A percentile compares a stretch with the other conserved stretches of the same genome.
phyloP scores from a whole-genome alignment of 1,284 basidiomycete species.

The Pseudozyma sp. region DNA sequence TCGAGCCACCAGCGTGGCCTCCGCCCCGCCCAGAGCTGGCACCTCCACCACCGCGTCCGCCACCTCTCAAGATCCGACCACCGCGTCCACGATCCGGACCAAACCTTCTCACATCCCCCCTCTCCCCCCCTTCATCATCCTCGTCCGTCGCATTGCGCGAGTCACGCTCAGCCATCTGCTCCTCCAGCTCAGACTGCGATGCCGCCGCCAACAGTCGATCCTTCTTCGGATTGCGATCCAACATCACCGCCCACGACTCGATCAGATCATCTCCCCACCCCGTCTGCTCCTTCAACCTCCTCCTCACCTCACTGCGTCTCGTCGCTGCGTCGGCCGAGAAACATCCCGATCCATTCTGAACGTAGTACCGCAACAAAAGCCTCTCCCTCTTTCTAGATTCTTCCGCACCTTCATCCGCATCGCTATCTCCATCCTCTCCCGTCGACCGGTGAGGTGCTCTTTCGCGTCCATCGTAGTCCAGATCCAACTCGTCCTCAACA shows the following conservation, averaged over 20 bases:
- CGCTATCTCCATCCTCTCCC: constrained; percentile 17
- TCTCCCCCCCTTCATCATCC: constrained; percentile 5
- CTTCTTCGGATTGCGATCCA: constrained; percentile 55
- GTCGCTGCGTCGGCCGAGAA: constrained; percentile 30
- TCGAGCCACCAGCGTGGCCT: constrained; percentile 11
- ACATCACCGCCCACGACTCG: constrained; percentile 60
- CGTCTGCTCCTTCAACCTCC: constrained; percentile 22
- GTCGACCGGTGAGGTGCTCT: constrained; percentile 7
- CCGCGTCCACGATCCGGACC: constrained; percentile 53
- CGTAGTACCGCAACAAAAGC: constrained; percentile 34
- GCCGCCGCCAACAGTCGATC: constrained; percentile 50
- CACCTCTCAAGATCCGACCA: constrained; percentile 43
- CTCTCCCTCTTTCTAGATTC: constrained; percentile 32
- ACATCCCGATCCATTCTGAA: constrained; percentile 24
- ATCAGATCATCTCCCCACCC: constrained; percentile 54
- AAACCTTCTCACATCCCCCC: constrained; percentile 2
- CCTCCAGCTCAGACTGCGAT: constrained; percentile 33
- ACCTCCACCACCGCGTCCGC: constrained; percentile 11
- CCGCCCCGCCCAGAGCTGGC: constrained; percentile 16
- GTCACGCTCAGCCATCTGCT: constrained; percentile 7
- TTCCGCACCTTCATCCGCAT: constrained; percentile 11
- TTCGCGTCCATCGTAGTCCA: constrained; percentile 42
- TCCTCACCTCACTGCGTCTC: constrained; percentile 22
- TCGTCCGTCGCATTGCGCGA: constrained; percentile 13
- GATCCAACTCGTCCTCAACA: constrained; percentile 52